A percentile compares a stretch with the other conserved stretches of the same genome.
Conservation (phyloP, 2,329 filamentous ascomycete species). For the Botrytis medusae region DNA sequence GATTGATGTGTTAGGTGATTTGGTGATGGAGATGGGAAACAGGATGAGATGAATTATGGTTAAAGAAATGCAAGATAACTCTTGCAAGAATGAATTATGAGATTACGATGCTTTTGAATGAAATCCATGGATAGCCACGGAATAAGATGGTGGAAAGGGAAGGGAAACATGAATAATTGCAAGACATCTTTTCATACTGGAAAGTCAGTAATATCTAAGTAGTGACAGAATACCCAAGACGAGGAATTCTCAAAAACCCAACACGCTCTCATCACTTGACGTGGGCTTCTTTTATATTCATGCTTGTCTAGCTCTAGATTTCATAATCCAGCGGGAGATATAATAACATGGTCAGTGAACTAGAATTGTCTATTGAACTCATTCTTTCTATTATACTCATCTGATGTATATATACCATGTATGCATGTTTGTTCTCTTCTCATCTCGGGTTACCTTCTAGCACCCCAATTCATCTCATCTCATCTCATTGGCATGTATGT, state of each 20-base stretch:
- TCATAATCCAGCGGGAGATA: neutral
- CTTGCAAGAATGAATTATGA: neutral
- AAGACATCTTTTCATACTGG: neutral
- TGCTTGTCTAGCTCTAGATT: neutral
- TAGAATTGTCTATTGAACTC: neutral
- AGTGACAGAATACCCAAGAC: neutral
- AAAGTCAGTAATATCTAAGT: neutral
- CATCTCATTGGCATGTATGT: neutral
- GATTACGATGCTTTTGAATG: neutral
- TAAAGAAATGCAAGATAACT: neutral
- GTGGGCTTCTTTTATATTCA: neutral
- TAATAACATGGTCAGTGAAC: neutral
- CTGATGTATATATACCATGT: neutral
- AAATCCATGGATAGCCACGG: neutral
- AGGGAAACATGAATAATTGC: neutral
- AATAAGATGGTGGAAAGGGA: neutral
- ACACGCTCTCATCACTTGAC: neutral
- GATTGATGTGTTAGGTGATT: conserved; percentile 39
- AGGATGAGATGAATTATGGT: too few relatives aligned
- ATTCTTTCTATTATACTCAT: neutral
- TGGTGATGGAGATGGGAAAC: neutral
- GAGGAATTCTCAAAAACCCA: neutral
- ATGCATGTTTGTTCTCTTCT: neutral
- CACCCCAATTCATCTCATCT: neutral
- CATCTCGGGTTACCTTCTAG: neutral